phyloP scores from a whole-genome alignment of 2,329 filamentous ascomycete genomes.

The Cercospora brassicicola region DNA sequence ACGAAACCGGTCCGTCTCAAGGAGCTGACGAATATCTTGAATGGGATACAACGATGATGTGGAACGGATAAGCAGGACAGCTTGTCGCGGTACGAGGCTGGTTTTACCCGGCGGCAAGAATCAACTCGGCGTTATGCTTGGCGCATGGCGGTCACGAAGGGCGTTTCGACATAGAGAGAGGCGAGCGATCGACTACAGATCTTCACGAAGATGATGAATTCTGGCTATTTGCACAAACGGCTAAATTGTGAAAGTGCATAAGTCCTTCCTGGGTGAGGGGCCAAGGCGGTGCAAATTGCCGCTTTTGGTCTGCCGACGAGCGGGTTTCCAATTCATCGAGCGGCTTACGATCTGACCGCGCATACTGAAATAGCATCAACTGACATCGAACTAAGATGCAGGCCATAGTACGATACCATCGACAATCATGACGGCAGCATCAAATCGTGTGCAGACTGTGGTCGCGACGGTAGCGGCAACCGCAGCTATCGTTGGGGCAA shows the following conservation, averaged over 20 bases:
- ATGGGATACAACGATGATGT: conserved; percentile 17
- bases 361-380: neutral
- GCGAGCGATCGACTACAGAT: neutral
- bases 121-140: neutral
- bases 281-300: neutral
- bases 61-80: neutral
- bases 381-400: neutral
- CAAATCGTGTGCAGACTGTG: conserved; percentile 4
- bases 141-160: neutral
- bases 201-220: neutral
- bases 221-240: neutral
- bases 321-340: neutral
- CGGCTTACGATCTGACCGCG: neutral
- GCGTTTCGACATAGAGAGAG: neutral
- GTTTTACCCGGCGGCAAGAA: neutral
- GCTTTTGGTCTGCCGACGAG: neutral
- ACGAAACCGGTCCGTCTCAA: conserved; percentile 36
- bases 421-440: conserved; percentile 2
- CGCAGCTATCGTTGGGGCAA: neutral
- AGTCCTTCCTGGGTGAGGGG: neutral
- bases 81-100: neutral
- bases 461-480: conserved; percentile 15
- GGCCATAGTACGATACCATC: neutral
- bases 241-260: conserved; percentile 1
- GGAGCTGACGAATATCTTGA: conserved; percentile 28